These are phyloP conservation scores for Magnolia changhungtana DNA, from an alignment of 164 flowering plant genomes.

Conservation along the genomic window DNA sequence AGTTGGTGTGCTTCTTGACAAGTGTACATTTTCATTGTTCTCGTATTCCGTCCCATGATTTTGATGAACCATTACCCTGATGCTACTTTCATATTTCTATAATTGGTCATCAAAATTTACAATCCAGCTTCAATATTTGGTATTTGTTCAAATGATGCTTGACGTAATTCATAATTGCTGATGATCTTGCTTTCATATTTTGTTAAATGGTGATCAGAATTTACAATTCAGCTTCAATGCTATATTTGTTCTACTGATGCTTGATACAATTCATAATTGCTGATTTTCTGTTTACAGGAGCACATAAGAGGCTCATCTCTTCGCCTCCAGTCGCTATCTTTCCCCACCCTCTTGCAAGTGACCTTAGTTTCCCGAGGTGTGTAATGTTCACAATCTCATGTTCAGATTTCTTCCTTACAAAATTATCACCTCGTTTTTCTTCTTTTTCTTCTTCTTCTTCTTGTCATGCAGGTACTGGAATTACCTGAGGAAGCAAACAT, in stretches of 20 bases:
- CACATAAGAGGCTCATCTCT: slow-evolving; percentile 79
- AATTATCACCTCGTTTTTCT: neutral
- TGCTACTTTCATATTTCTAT: no score
- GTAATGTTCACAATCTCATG: slow-evolving; percentile 3
- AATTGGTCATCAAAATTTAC: no score
- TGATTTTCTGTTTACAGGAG: slow-evolving; percentile 41
- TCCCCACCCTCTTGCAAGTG: slow-evolving; percentile 95
- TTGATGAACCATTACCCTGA: neutral
- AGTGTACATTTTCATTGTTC: neutral
- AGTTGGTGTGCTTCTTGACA: neutral
- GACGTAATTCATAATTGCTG: neutral
- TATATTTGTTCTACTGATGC: neutral
- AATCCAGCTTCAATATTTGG: no score
- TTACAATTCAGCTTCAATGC: no score
- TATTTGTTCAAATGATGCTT: no score
- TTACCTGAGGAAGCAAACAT: slow-evolving; percentile 96
- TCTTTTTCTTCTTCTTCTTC: neutral
- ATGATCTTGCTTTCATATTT: neutral
- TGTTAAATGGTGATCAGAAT: no score
- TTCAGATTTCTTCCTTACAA: neutral
- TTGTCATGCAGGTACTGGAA: slow-evolving; percentile 81
- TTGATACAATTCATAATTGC: neutral
- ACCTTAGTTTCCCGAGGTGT: slow-evolving; percentile 84
- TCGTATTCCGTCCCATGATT: neutral
- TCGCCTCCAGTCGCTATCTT: slow-evolving; percentile 97